A percentile compares a stretch with the other conserved stretches of the same genome.
These are phyloP conservation scores for Tylopilus sp. DNA, from an alignment of 768 basidiomycete genomes.

Conservation along the genomic window DNA sequence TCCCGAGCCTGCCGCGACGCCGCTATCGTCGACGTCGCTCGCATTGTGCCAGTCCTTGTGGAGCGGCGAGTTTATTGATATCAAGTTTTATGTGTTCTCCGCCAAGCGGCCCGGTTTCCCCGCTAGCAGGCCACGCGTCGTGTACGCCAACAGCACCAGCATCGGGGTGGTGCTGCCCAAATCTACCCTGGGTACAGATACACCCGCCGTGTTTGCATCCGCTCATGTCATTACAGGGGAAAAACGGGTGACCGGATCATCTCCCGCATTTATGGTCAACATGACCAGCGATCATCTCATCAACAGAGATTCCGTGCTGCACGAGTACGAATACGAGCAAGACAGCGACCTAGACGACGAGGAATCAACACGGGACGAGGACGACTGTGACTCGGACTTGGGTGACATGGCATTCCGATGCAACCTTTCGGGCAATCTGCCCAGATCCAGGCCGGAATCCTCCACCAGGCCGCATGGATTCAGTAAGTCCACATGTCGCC, in stretches of 20 bases:
- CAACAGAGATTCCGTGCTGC: slow-evolving; percentile 18
- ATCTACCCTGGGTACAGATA: slow-evolving; percentile 7
- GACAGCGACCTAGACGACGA: slow-evolving; percentile 28
- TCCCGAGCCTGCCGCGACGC: slow-evolving; percentile 7
- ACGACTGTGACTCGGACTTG: too few relatives aligned
- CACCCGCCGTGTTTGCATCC: background rate
- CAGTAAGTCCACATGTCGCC: slow-evolving; percentile 5
- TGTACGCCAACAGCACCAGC: slow-evolving; percentile 24
- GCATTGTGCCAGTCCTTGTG: slow-evolving; percentile 24
- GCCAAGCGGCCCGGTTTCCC: slow-evolving; percentile 5
- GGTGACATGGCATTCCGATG: background rate
- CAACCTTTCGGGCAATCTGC: background rate
- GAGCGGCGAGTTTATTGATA: slow-evolving; percentile 26
- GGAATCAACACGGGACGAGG: background rate
- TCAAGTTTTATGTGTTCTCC: slow-evolving; percentile 30
- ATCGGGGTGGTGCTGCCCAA: slow-evolving; percentile 17
- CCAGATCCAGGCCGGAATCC: background rate
- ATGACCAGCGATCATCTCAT: slow-evolving; percentile 23
- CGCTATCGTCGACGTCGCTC: slow-evolving; percentile 13
- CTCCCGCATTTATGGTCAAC: slow-evolving; percentile 17
- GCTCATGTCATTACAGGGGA: slow-evolving; percentile 7
- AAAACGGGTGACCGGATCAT: slow-evolving; percentile 1
- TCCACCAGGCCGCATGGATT: slow-evolving; percentile 1
- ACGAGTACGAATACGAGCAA: slow-evolving; percentile 26
- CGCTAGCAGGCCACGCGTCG: slow-evolving; percentile 21